Base-by-base conservation (phyloP, 257 asterid genomes). In the Gynochthodes officinalis region DNA sequence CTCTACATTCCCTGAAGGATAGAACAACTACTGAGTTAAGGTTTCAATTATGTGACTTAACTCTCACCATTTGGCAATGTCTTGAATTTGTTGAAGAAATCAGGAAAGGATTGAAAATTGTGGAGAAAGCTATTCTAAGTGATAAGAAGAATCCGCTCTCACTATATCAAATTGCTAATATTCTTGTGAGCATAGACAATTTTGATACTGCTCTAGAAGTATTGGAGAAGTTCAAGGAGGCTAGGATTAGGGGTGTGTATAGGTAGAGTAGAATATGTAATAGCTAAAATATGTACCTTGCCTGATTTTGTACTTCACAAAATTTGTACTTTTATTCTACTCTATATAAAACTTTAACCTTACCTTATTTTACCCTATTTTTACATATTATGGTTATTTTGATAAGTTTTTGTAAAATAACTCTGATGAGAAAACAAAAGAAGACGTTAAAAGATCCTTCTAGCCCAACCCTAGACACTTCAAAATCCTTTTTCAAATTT, bases 71-170 rank as follows among this genome's bases (percentile, higher is more conserved):
- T n/a, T 59, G 25, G 28, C 44, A 23, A 39, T 61, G 12, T 66
- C 50, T 58, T 73, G 21, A 67, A 75, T 49, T 76, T 67, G 55
- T 35, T 96, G 91, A 97, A 90, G 78, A 85, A 80, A 90, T 75
- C 81, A 78, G 54, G 98, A 84, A n/a, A 83, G 97, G 98, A 32
- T 75, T 95, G 79, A 93, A 85, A 75, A 89, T 92, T 86, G 89
- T 95, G 90, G 97, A 90, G 43, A 89, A 79, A 78, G 99, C 98
- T 69, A 89, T 91, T 65, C 48, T 82, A 73, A 98, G 98, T 23
- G 99, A 95, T 82, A 90, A 83, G 90, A 92, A 92, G 85, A 95
- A 92, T 67, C 99, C 99, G 73, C 88, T 95, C 76, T 98, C 99
- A 64, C 78, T 91, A 61, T 94, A 90, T 82, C 98, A 94, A 84